Evolutionary conservation across 108 stramenopile genomes (phyloP).

Genomic region (Pseudonitzschia multistriata): DNA sequence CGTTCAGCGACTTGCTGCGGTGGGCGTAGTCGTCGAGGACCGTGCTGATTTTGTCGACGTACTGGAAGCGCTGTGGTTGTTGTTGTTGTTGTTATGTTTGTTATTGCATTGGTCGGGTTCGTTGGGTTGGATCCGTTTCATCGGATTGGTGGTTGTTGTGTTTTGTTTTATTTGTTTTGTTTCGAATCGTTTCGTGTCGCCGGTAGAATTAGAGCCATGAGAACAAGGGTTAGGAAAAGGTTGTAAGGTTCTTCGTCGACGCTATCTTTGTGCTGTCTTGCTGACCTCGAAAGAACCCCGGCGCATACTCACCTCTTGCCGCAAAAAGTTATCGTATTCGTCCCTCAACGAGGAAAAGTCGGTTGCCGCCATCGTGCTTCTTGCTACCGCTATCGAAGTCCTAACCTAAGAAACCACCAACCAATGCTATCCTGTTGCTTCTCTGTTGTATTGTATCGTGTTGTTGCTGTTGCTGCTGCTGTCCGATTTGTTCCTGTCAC

Average conservation of each 20-base stretch:
- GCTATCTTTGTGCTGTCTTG: background rate
- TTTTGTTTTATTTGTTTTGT: background rate
- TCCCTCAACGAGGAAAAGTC: slow-evolving; percentile 24
- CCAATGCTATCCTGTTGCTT: background rate
- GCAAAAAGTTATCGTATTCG: slow-evolving; percentile 35
- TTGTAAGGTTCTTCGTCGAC: background rate
- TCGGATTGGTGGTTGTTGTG: background rate
- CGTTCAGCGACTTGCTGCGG: slow-evolving; percentile 30
- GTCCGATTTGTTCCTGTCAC: too few species aligned
- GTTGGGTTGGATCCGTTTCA: too few species aligned
- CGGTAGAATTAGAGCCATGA: background rate
- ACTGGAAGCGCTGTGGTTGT: slow-evolving; percentile 23
- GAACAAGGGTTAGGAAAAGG: background rate
- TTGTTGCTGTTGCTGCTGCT: background rate
- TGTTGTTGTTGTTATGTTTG: too few species aligned
- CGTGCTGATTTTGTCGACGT: slow-evolving; percentile 58
- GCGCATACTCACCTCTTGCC: slow-evolving; percentile 31
- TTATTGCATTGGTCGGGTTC: background rate
- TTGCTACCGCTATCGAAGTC: background rate
- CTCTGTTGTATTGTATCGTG: background rate
- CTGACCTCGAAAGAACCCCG: background rate
- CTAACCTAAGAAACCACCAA: background rate
- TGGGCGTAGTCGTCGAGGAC: slow-evolving; percentile 71
- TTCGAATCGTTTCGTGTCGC: background rate
- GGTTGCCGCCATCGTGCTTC: slow-evolving; percentile 16